These are phyloP conservation scores for Pholiota molesta DNA, from an alignment of 768 basidiomycete species.

Conservation along the genomic window DNA sequence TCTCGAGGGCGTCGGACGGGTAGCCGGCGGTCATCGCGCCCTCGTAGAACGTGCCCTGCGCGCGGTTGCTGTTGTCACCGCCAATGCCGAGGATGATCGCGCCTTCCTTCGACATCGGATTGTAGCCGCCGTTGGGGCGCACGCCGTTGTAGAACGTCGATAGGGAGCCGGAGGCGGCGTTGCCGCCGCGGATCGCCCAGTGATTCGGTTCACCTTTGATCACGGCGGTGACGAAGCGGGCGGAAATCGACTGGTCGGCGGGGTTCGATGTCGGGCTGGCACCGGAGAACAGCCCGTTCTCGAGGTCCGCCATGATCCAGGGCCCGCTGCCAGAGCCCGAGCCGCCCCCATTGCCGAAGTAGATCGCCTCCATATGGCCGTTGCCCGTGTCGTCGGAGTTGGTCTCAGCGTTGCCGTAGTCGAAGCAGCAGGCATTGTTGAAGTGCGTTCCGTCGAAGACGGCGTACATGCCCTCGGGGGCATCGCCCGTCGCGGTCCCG, in stretches of 20 bases:
- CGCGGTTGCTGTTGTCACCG: constrained; percentile 15
- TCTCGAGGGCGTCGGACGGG: constrained; percentile 13
- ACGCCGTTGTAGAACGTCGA: constrained; percentile 13
- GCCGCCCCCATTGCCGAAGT: constrained; percentile 4
- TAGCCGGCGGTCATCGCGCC: constrained; percentile 15
- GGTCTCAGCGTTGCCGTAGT: constrained; percentile 17
- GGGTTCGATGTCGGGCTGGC: constrained; percentile 5
- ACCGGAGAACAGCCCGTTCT: constrained; percentile 16
- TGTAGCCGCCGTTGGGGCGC: constrained; percentile 12
- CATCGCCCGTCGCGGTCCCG: constrained; percentile 13
- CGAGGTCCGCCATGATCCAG: constrained; percentile 18
- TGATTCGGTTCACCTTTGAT: constrained; percentile 11
- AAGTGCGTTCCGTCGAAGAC: constrained; percentile 17
- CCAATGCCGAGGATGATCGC: constrained; percentile 16
- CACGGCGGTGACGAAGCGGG: constrained; percentile 13
- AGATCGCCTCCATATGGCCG: constrained; percentile 16
- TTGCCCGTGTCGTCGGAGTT: constrained; percentile 13
- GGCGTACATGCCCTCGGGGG: constrained; percentile 14
- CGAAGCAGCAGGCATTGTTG: constrained; percentile 16
- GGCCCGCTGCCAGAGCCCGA: constrained; percentile 13
- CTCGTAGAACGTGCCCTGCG: constrained; percentile 18
- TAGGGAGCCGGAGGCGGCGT: constrained; percentile 12
- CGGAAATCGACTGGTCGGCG: constrained; percentile 9
- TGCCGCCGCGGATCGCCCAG: constrained; percentile 16
- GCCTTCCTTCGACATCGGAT: constrained; percentile 15